phyloP scores from a whole-genome alignment of 345 rosid genomes.

The Fremontodendron californicum region DNA sequence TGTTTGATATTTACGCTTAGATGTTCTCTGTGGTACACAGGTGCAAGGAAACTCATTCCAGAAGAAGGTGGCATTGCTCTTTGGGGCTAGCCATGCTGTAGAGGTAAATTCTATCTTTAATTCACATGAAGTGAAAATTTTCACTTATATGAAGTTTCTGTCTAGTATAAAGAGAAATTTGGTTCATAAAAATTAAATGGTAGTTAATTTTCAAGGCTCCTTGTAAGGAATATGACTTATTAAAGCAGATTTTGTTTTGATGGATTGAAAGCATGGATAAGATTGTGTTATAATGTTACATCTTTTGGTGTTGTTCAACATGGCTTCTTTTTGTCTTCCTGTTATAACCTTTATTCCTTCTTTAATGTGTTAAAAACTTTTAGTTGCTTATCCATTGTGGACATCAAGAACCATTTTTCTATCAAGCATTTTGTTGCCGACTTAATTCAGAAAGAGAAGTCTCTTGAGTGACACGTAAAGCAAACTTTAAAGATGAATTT shows the following conservation, averaged over 20 bases:
- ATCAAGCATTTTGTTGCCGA: not conserved
- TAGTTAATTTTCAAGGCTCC: not conserved
- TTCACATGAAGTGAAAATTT: not conserved
- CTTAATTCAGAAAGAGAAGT: not conserved
- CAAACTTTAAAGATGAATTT: not conserved
- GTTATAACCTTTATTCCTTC: not conserved
- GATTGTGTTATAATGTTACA: not conserved
- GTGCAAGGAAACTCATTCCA: slow-evolving; percentile 93
- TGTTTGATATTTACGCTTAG: not conserved
- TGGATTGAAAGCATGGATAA: not conserved
- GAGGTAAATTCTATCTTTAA: slow-evolving; percentile 54
- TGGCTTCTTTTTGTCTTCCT: not conserved
- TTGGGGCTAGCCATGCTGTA: slow-evolving; percentile 60
- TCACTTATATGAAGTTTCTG: not conserved
- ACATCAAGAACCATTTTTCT: not conserved
- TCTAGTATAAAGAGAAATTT: not conserved
- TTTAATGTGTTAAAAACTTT: not conserved
- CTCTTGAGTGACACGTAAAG: not conserved
- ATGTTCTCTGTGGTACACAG: slow-evolving; percentile 34
- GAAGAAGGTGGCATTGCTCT: slow-evolving; percentile 77
- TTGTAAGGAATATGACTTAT: not conserved
- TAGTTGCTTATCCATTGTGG: not conserved
- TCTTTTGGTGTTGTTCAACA: not conserved
- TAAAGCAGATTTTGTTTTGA: not conserved
- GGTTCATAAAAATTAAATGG: not conserved